Percentiles rank a stretch among this genome's conserved stretches.
These are phyloP conservation scores for Leccinum arenicola DNA, from an alignment of 768 basidiomycete species.

Conservation along the genomic window DNA sequence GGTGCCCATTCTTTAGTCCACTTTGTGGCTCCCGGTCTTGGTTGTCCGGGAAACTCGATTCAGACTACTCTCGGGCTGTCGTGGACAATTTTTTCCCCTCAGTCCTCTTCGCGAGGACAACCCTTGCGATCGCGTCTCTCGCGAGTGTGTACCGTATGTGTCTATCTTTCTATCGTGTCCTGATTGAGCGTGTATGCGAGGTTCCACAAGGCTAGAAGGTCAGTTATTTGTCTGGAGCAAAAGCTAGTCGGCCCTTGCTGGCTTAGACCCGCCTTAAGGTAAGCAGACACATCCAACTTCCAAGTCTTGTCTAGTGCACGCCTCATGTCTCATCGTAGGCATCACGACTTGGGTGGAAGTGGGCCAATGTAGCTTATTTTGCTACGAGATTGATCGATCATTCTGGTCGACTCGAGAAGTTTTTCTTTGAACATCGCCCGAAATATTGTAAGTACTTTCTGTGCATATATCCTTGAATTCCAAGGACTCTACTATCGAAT, in stretches of 20 bases:
- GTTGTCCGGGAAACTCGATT: slow-evolving; percentile 30
- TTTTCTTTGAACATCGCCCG: no score
- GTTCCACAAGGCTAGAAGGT: neutral
- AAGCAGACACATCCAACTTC: neutral
- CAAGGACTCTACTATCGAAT: no score
- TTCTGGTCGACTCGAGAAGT: no score
- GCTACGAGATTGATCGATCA: no score
- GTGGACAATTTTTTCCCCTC: neutral
- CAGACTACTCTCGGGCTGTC: slow-evolving; percentile 34
- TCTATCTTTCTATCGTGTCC: neutral
- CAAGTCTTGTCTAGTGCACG: no score
- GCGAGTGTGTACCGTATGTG: neutral
- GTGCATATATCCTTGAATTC: no score
- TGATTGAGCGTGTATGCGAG: neutral
- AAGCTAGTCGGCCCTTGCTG: no score
- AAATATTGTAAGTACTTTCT: no score
- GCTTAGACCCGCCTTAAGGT: neutral
- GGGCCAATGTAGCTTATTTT: no score
- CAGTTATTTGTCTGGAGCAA: neutral
- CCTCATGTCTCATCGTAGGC: no score
- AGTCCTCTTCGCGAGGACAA: slow-evolving; percentile 18
- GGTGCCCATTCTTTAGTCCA: slow-evolving; percentile 24
- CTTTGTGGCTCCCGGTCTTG: slow-evolving; percentile 25
- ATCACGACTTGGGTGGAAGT: no score
- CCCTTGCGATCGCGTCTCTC: neutral